Conservation (phyloP, 1,284 basidiomycete genomes). For the Chondrostereum purpureum region DNA sequence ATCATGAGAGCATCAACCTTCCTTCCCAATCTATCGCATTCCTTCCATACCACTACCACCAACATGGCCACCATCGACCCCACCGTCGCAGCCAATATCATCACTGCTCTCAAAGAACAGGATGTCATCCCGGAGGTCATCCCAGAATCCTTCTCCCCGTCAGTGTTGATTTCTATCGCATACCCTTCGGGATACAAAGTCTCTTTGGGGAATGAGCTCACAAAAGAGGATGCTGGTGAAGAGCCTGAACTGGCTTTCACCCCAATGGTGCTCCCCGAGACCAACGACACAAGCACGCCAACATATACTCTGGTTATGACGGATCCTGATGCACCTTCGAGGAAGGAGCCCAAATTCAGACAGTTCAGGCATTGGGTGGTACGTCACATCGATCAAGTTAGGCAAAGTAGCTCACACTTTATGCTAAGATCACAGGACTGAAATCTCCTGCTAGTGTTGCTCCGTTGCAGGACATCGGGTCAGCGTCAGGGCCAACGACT, state of each 20-base stretch:
- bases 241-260: conserved; percentile 48
- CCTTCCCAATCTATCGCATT: too few species aligned
- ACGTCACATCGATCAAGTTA: conserved; percentile 18
- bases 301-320: conserved; percentile 60
- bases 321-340: conserved; percentile 64
- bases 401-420: not conserved
- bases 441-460: conserved; percentile 31
- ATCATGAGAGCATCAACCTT: too few species aligned
- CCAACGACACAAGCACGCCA: conserved; percentile 29
- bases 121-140: conserved; percentile 55
- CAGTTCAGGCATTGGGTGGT: conserved; percentile 67
- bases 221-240: conserved; percentile 37
- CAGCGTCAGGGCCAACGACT: conserved; percentile 21
- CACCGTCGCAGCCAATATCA: conserved; percentile 35
- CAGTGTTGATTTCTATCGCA: conserved; percentile 45
- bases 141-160: conserved; percentile 31
- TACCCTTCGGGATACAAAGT: conserved; percentile 46
- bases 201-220: conserved; percentile 44
- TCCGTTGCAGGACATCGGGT: conserved; percentile 11
- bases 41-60: too few species aligned
- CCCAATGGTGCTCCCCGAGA: conserved; percentile 34
- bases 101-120: conserved; percentile 31
- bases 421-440: conserved; percentile 46
- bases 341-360: conserved; percentile 44
- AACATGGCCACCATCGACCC: not conserved